These are phyloP conservation scores for Pythium sp. DNA, from an alignment of 352 stramenopile genomes.

Conservation along the genomic window DNA sequence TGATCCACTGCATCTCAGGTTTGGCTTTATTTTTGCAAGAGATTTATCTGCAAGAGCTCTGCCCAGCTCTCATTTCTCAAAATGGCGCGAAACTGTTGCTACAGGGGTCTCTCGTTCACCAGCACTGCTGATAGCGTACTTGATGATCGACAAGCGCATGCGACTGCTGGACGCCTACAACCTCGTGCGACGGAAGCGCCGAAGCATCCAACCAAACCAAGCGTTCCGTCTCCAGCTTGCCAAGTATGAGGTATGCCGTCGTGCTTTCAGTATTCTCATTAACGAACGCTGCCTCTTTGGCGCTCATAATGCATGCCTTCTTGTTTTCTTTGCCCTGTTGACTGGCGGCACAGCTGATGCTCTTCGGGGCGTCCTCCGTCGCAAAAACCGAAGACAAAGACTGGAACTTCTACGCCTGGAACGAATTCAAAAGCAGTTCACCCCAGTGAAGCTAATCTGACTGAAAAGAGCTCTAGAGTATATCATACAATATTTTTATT, in stretches of 20 bases:
- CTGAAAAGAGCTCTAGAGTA: background rate
- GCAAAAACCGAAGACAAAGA: constrained; percentile 51
- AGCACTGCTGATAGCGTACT: constrained; percentile 53
- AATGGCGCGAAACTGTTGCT: background rate
- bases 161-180: constrained; percentile 56
- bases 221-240: constrained; percentile 66
- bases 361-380: constrained; percentile 53
- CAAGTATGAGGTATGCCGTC: constrained; percentile 46
- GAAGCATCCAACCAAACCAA: constrained; percentile 50
- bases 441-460: background rate
- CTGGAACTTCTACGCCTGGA: constrained; percentile 75
- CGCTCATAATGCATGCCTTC: background rate
- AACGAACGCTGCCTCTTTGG: too few relatives aligned
- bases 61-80: background rate
- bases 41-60: too few relatives aligned
- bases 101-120: constrained; percentile 51
- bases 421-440: constrained; percentile 44
- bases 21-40: background rate
- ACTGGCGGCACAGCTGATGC: constrained; percentile 28
- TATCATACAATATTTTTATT: background rate
- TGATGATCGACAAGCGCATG: constrained; percentile 67
- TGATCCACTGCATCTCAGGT: constrained; percentile 63
- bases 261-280: background rate
- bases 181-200: constrained; percentile 42
- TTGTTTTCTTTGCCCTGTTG: background rate